Base-by-base conservation (phyloP, 2,329 filamentous ascomycete genomes). In the Hypoxylon sp. region DNA sequence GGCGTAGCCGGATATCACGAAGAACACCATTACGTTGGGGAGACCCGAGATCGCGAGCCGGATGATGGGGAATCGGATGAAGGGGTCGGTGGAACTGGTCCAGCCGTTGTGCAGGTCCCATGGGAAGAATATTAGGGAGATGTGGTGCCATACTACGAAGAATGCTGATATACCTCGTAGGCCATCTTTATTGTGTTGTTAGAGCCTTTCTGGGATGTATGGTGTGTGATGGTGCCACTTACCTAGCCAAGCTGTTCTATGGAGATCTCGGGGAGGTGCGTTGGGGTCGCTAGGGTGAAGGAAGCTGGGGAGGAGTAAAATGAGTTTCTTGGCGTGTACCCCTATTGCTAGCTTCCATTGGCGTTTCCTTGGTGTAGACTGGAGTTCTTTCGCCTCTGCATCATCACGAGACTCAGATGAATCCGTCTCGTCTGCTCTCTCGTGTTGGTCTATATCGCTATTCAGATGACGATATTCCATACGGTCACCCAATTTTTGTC, bases 91-190 rank as follows among this genome's bases (percentile, higher is more conserved):
- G 29, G 63, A 50, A 34, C 50, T 23, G 14, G 52, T 55, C 66
- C 74, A 78, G 39, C 74, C 76, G 2, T 68, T 48, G 64, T 78
- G 73, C 25, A 78, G 60, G 32, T 57, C 50, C 74, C 72, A 74
- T 0, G 72, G 61, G 65, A 77, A 77, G 65, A 68, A 76, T 6
- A 77, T 48, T 9, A 78, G 68, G 6, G 73, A 75, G 30, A 73
- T 70, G 74, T 86, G 83, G 53, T 84, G 81, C 61, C 81, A 78
- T 65, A 87, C 87, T 5, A 88, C 85, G 34, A 87, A 74, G 32
- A 88, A 79, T 2, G 85, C 84, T 3, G 85, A 84, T 56, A 86
- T 82, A 5, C 86, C 86, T 70, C 86, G 78, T 16, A 88, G 77
- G 5, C 85, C 85, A 68, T 88, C 85, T 74, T 29, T 14, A 8